phyloP scores from a whole-genome alignment of 2,329 filamentous ascomycete species.

The Cercospora brassicicola region DNA sequence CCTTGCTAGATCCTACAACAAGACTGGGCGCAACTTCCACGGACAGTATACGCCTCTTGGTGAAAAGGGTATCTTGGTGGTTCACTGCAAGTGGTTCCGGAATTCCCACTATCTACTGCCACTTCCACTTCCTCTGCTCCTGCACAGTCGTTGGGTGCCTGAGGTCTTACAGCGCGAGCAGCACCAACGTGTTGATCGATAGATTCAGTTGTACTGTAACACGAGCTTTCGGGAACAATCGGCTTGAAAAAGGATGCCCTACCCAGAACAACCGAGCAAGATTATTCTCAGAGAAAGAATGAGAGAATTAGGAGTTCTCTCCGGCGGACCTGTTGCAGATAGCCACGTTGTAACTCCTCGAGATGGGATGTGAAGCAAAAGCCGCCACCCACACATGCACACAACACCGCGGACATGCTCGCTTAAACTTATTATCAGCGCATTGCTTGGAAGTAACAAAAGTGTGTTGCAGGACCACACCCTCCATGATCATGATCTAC shows the following conservation, averaged over 20 bases:
- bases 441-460: background rate
- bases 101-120: background rate
- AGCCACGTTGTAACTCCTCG: background rate
- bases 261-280: background rate
- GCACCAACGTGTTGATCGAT: background rate
- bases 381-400: background rate
- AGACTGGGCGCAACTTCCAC: no score
- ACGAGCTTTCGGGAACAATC: background rate
- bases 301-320: background rate
- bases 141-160: background rate
- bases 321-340: background rate
- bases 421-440: background rate
- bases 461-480: background rate
- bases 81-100: background rate
- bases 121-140: background rate
- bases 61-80: no score
- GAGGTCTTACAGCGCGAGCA: background rate
- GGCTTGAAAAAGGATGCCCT: background rate
- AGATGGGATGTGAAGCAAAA: background rate
- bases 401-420: background rate
- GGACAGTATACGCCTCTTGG: no score
- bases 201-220: background rate
- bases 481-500: background rate
- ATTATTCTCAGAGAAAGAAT: no score
- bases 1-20: background rate